Evolutionary conservation across 2,329 filamentous ascomycete genomes (phyloP).

Genomic region (Epichloe hybrida): DNA sequence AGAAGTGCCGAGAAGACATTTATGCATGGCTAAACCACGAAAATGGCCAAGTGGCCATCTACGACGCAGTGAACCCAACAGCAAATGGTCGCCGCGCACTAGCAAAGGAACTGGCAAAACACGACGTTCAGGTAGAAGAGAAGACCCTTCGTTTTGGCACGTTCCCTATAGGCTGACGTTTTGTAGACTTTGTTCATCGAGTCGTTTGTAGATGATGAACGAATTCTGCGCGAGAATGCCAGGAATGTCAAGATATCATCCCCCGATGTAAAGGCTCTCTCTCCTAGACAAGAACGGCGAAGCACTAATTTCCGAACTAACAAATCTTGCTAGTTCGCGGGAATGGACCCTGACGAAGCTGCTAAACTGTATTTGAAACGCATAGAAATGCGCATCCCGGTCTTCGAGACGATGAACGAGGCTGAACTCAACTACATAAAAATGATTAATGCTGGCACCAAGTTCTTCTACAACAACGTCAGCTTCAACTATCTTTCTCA

Average conservation of each 20-base stretch:
- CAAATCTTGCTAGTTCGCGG: slow-evolving; percentile 50
- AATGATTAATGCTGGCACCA: slow-evolving; percentile 95
- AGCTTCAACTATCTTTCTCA: slow-evolving; percentile 95
- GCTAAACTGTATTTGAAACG: slow-evolving; percentile 82
- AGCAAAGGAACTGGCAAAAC: slow-evolving; percentile 97
- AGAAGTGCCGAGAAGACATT: slow-evolving; percentile 94
- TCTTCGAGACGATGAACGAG: slow-evolving; percentile 95
- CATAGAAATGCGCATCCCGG: slow-evolving; percentile 84
- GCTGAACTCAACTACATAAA: slow-evolving; percentile 93
- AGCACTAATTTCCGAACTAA: background rate
- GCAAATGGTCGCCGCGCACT: slow-evolving; percentile 68
- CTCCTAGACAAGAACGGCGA: background rate
- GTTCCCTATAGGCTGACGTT: background rate
- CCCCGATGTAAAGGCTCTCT: slow-evolving; percentile 58
- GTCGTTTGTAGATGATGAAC: slow-evolving; percentile 84
- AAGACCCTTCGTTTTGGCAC: background rate
- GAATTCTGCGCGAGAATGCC: slow-evolving; percentile 91
- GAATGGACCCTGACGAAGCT: slow-evolving; percentile 84
- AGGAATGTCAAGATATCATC: slow-evolving; percentile 96
- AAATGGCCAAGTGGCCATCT: slow-evolving; percentile 96
- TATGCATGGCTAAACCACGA: slow-evolving; percentile 94
- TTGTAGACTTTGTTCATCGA: slow-evolving; percentile 85
- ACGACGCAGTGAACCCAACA: slow-evolving; percentile 92
- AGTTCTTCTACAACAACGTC: slow-evolving; percentile 92
- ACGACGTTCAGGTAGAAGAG: slow-evolving; percentile 65